Evolutionary conservation across 805 yeast species (phyloP).

Genomic region (Candida sphagnicola): DNA sequence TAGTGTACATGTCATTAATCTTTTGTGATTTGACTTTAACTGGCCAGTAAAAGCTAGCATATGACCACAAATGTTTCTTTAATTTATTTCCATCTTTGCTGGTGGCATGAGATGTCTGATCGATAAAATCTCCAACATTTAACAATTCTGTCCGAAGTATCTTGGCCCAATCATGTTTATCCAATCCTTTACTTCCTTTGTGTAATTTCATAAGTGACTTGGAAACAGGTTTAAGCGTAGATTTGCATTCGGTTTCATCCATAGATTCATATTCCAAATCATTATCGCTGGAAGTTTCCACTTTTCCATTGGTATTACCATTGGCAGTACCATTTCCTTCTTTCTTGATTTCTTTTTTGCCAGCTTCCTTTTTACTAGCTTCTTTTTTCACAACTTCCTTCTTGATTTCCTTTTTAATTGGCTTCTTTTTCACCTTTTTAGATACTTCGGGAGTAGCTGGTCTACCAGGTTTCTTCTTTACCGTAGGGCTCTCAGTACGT

Average conservation of each 20-base stretch:
- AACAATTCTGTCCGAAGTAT: constrained; percentile 63
- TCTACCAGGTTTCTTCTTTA: constrained; percentile 2
- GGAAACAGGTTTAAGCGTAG: constrained; percentile 60
- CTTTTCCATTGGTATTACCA: constrained; percentile 4
- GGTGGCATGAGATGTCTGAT: constrained; percentile 9
- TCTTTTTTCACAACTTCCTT: constrained; percentile 14
- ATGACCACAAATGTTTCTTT: constrained; percentile 75
- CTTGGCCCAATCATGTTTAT: constrained; percentile 73
- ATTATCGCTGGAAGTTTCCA: constrained; percentile 16
- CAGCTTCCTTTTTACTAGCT: constrained; percentile 8
- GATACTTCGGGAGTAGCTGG: constrained; percentile 7
- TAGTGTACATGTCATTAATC: constrained; percentile 72
- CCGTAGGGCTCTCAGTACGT: constrained; percentile 9
- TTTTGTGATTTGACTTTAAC: constrained; percentile 71
- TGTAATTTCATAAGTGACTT: constrained; percentile 62
- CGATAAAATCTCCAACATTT: constrained; percentile 70
- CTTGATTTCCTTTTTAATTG: constrained; percentile 4
- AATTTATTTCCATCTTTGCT: constrained; percentile 32
- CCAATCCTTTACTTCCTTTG: constrained; percentile 69
- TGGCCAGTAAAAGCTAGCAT: constrained; percentile 85
- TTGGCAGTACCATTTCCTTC: constrained; percentile 1
- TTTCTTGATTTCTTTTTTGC: constrained; percentile 8
- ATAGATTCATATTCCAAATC: constrained; percentile 66
- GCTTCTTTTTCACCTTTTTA: constrained; percentile 3
- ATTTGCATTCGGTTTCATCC: constrained; percentile 71